Evolutionary conservation across 345 rosid species (phyloP).

Genomic region (Salix viminalis): DNA sequence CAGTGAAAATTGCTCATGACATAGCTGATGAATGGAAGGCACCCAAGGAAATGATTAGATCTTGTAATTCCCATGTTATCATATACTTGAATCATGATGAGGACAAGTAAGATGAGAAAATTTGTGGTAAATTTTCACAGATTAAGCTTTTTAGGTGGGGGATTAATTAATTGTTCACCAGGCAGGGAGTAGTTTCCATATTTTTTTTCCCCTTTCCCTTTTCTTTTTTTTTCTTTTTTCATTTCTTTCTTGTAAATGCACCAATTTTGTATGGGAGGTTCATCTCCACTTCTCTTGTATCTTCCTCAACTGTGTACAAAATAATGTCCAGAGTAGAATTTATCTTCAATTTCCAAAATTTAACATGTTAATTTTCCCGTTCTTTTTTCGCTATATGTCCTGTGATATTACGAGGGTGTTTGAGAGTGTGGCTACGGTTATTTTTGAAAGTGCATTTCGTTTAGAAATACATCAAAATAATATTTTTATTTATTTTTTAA

Average conservation of each 20-base stretch:
- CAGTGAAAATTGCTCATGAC: constrained; percentile 62
- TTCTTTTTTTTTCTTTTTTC: no score
- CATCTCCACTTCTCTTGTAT: constrained; percentile 12
- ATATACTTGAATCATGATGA: constrained; percentile 15
- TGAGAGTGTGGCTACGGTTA: no score
- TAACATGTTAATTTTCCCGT: not conserved
- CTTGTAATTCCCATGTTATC: constrained; percentile 44
- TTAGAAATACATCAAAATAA: no score
- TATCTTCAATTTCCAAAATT: not conserved
- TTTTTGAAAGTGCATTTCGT: no score
- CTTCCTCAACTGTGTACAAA: constrained; percentile 21
- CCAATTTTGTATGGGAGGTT: constrained; percentile 43
- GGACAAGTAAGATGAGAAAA: not conserved
- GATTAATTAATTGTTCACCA: not conserved
- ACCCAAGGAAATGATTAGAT: constrained; percentile 18
- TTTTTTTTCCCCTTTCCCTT: no score
- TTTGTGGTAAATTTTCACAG: constrained; percentile 4
- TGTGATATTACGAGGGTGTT: no score
- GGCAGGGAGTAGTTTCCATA: not conserved
- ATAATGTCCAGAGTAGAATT: constrained; percentile 18
- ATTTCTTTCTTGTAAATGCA: constrained; percentile 38
- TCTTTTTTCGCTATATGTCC: not conserved
- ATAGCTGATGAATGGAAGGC: constrained; percentile 54
- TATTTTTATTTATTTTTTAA: no score
- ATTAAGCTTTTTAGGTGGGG: not conserved